Base-by-base conservation (phyloP, 163 green algal genomes). In the Volvox carteri region DNA sequence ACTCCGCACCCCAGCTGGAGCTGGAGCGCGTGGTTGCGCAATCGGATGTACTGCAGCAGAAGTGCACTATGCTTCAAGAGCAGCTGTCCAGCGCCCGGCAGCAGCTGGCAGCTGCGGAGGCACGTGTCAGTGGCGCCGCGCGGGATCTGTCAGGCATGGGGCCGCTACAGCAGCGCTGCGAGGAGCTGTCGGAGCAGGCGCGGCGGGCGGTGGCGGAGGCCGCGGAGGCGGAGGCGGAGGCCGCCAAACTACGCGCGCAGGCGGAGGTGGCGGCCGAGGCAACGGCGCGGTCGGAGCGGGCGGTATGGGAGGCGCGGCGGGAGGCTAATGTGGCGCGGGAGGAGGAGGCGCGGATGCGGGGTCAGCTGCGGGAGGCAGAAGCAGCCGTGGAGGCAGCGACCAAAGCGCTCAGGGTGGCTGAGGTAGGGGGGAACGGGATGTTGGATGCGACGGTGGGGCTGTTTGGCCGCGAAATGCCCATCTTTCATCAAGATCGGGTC, bases 221-320 rank as follows among this genome's bases (percentile, higher is more conserved):
- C 9, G 50, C 85, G 18, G 74, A 79, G 42, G 88, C 86, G 1
- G 86, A 91, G 70, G 92, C 74, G 33, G 90, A 93, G 83, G 77
- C 73, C 1, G 70, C 65, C 37, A 58, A 89, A 37, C 60, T 89
- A 68, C 70, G 84, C 23, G 90, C 65, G 21, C n/a, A 46, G 50
- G n/a, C 39, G 41, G 28, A 76, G 8, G 60, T 33, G 9, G 88
- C 88, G 7, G 78, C 76, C 50, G 92, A 86, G 65, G 90, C 90
- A 65, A 52, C 52, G 33, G 76, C 52, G 19, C 73, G 92, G 25
- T 4, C 48, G 16, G 52, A 86, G 70, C 56, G 89, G 19, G 85
- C 83, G 70, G 35, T 19, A 16, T 70, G 76, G 6, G 77, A 86
- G 60, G 65, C 72, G 8, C 70, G 52, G 16, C 52, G 81, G 1